Base-by-base conservation (phyloP, 1,139 yeast genomes). In the Sugiyamaella pinicola region DNA sequence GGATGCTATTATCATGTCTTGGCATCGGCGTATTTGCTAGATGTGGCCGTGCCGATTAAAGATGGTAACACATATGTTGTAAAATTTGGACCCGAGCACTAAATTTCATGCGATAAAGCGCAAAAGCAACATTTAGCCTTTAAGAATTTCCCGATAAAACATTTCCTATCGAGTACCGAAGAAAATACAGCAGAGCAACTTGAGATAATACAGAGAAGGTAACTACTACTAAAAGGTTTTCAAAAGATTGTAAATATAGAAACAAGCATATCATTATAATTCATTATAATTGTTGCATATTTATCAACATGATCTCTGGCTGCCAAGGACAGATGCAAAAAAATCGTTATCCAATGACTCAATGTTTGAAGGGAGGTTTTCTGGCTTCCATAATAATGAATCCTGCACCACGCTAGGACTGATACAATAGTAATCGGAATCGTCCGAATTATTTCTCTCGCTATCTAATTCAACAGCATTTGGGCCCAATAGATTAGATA, bases 301-400 rank as follows among this genome's bases (percentile, higher is more conserved):
- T n/a, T n/a, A n/a, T 28, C 35, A 45, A 13, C 49, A 43, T 69
- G 64, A 31, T 58, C 67, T 12, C 69, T 42, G 48, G 17, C 38
- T 49, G n/a, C 58, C 58, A 6, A 55, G 42, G 7, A 55, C 52
- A 34, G 54, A 51, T 12, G 56, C 51, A 37, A 55, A 55, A 44
- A 55, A 55, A 37, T 55, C 58, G 15, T 49, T 43, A 4, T 53
- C 56, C 4, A 51, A 22, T 9, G 51, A 51, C 4, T 40, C 52
- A 34, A 55, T 31, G 48, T 49, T 48, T 3, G 54, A 41, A 2
- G 56, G 56, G n/a, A 53, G 41, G 28, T 48, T 26, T 13, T 52
- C 55, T 19, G 55, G 53, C 18, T 39, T 43, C 53, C 53, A 49
- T 7, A 26, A 12, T 17, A 29, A 15, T 4, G 38, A 19, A 10